Base-by-base conservation (phyloP, 208 protist species). In the Acanthamoeba quina region DNA sequence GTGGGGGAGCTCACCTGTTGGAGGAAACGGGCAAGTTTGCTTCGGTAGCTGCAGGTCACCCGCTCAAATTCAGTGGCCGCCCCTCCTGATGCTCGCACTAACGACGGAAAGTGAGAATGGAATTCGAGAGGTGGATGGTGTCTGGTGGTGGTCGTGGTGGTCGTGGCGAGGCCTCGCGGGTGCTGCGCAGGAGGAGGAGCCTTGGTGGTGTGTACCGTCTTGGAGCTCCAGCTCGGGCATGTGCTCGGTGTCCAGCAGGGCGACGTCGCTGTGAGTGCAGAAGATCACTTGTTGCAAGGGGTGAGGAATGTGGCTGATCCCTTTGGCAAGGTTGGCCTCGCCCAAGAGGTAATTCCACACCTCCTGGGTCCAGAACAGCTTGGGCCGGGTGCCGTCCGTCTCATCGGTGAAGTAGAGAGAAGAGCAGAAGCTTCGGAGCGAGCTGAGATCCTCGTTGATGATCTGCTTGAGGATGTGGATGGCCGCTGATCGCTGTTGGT, bases 321-420 rank as follows among this genome's bases (percentile, higher is more conserved):
- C 76, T 4, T 62, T 24, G 52, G 9, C 21, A 4, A 60, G 10
- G 47, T 24, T 85, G 47, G 5, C 76, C 19, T 54, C 4, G 7
- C 49, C 49, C 49, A 85, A 31, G 3, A 85, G 76, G n/a, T 34
- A 19, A 15, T 85, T 37, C 76, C 76, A 85, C n/a, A 85, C 76
- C 15, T 13, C 47, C 41, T 60, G 21, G 7, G 76, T 85, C 76
- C 76, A 85, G 21, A 9, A 60, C 5, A 85, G 76, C 37, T 78
- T 44, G 70, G n/a, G n/a, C 9, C 21, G 6, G 41, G 10, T 26
- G 34, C 24, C 47, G 62, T 10, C 31, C 0, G 21, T 21, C 17
- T 62, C n/a, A n/a, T 60, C 76, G 76, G 4, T 47, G 10, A 56
- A 13, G 44, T 85, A 29, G 52, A 56, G 10, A 11, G 15, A 26